Evolutionary conservation across 768 basidiomycete species (phyloP).

Genomic region (Phylloporus scabripes): DNA sequence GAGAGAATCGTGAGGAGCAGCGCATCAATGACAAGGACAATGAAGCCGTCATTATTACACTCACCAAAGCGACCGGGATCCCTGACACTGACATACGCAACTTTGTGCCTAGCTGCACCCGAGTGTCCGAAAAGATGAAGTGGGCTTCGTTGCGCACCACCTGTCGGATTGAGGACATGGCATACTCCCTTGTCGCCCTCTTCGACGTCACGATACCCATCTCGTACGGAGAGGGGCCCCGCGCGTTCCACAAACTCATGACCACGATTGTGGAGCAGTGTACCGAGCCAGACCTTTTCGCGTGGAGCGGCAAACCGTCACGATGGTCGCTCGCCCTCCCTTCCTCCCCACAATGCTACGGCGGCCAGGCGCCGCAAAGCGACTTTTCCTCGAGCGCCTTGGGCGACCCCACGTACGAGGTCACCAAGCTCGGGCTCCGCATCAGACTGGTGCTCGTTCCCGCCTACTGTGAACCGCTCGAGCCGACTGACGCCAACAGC

Average conservation of each 20-base stretch:
- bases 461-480: constrained; percentile 17
- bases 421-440: constrained; percentile 21
- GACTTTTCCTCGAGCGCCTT: constrained; percentile 11
- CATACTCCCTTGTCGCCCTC: constrained; percentile 22
- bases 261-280: constrained; percentile 12
- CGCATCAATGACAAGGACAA: constrained; percentile 23
- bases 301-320: constrained; percentile 21
- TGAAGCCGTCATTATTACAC: constrained; percentile 9
- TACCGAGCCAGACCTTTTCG: constrained; percentile 20
- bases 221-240: constrained; percentile 21
- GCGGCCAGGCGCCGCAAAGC: constrained; percentile 2
- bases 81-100: constrained; percentile 18
- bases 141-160: constrained; percentile 22
- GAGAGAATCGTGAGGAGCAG: constrained; percentile 9
- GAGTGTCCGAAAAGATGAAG: constrained; percentile 22
- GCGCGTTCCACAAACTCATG: constrained; percentile 20
- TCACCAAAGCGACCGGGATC: constrained; percentile 19
- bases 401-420: constrained; percentile 20
- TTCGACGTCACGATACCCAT: constrained; percentile 20
- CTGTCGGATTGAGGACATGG: constrained; percentile 20
- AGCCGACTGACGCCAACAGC: constrained; percentile 9
- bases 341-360: constrained; percentile 20
- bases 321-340: constrained; percentile 22
- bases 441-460: constrained; percentile 18
- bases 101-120: constrained; percentile 16